These are phyloP conservation scores for Fusarium austroafricanum DNA, from an alignment of 2,329 filamentous ascomycete genomes.

Conservation along the genomic window DNA sequence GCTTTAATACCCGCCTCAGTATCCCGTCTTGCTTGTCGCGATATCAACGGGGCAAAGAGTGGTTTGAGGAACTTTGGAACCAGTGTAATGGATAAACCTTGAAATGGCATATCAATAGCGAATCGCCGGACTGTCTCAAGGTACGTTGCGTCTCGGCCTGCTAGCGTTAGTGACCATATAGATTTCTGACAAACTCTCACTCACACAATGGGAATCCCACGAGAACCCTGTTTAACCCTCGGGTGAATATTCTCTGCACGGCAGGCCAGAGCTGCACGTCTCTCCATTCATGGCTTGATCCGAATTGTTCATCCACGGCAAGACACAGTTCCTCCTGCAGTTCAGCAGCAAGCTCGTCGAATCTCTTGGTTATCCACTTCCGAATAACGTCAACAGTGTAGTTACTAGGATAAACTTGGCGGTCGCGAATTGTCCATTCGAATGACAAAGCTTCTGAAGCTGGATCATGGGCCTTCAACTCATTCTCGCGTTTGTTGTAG, in stretches of 20 bases:
- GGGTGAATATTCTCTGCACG: not conserved
- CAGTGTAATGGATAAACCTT: not conserved
- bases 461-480: not conserved
- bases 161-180: not conserved
- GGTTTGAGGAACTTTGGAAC: not conserved
- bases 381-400: not conserved
- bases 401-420: not conserved
- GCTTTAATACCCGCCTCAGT: not conserved
- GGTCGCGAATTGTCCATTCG: not conserved
- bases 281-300: not conserved
- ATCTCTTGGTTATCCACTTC: not conserved
- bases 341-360: not conserved
- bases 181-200: not conserved
- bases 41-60: not conserved
- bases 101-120: constrained; percentile 2
- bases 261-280: not conserved
- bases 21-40: not conserved
- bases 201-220: not conserved
- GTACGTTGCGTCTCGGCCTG: not conserved
- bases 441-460: not conserved
- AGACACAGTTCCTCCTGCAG: not conserved
- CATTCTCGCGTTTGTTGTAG: not conserved
- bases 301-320: not conserved
- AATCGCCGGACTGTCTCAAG: not conserved
- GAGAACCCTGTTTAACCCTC: not conserved